phyloP scores from a whole-genome alignment of 2,329 filamentous ascomycete genomes.

The Fusarium sp. region DNA sequence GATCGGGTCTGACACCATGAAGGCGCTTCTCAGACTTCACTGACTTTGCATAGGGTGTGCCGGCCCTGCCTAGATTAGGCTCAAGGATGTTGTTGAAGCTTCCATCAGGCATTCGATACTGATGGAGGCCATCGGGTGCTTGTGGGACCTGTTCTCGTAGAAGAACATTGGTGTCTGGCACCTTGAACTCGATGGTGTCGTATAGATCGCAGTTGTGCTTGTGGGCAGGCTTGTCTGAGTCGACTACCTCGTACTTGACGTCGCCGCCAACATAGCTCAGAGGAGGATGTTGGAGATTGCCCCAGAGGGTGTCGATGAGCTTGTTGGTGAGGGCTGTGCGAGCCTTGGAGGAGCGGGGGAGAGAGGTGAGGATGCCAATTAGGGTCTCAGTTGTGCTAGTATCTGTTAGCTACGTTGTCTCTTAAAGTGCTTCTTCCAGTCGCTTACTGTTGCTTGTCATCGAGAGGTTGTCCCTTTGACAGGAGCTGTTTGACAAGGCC shows the following conservation, averaged over 20 bases:
- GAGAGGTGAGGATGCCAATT: constrained; percentile 58
- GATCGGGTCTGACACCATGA: constrained; percentile 73
- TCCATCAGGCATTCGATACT: constrained; percentile 57
- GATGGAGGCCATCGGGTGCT: constrained; percentile 56
- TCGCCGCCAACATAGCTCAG: constrained; percentile 60
- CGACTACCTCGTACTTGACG: constrained; percentile 57
- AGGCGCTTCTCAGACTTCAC: constrained; percentile 72
- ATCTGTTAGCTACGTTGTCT: constrained; percentile 27
- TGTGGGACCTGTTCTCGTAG: constrained; percentile 57
- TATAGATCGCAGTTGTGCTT: constrained; percentile 52
- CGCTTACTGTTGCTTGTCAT: constrained; percentile 69
- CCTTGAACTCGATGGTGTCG: constrained; percentile 59
- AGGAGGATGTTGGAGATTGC: constrained; percentile 69
- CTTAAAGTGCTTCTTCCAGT: fast-evolving
- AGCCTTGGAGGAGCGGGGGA: constrained; percentile 55
- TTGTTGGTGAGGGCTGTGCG: constrained; percentile 62
- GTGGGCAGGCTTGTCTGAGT: constrained; percentile 52
- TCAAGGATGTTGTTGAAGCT: constrained; percentile 71
- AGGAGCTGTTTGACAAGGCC: constrained; percentile 53
- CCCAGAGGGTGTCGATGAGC: constrained; percentile 68
- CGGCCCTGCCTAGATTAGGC: constrained; percentile 75
- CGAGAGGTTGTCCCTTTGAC: constrained; percentile 64
- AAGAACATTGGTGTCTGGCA: constrained; percentile 55
- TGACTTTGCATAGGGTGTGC: constrained; percentile 78
- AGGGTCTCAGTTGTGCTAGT: constrained; percentile 58